Percentiles rank a stretch among this genome's conserved stretches.
Conservation (phyloP, 768 basidiomycete species). For the Leucocoprinus birnbaumii region DNA sequence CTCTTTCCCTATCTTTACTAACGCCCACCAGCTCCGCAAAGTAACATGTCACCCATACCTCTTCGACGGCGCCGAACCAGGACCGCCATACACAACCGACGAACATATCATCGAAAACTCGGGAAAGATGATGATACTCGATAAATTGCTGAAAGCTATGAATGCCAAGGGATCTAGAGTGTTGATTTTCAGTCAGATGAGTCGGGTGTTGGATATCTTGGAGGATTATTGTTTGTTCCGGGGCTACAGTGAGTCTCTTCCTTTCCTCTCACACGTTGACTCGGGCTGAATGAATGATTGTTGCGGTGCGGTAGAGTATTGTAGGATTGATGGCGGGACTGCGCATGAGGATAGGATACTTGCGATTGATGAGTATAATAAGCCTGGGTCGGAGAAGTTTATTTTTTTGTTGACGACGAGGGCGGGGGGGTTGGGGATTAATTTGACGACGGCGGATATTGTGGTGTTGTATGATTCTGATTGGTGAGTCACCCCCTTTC, state of each 20-base stretch:
- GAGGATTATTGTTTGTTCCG: slow-evolving; percentile 97
- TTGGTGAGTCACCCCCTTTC: slow-evolving; percentile 52
- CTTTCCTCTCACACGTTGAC: background rate
- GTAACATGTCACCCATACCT: slow-evolving; percentile 91
- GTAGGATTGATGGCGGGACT: slow-evolving; percentile 93
- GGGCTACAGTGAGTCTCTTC: slow-evolving; percentile 67
- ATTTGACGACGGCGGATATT: slow-evolving; percentile 90
- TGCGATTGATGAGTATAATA: slow-evolving; percentile 98
- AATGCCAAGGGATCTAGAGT: slow-evolving; percentile 92
- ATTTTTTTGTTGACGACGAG: slow-evolving; percentile 96
- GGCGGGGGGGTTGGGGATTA: slow-evolving; percentile 96
- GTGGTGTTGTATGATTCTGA: slow-evolving; percentile 97
- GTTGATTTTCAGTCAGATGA: slow-evolving; percentile 99
- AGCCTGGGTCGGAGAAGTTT: slow-evolving; percentile 90
- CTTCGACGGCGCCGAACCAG: slow-evolving; percentile 97
- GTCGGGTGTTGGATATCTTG: slow-evolving; percentile 94
- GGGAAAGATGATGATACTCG: slow-evolving; percentile 97
- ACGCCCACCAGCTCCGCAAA: slow-evolving; percentile 58
- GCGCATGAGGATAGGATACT: slow-evolving; percentile 95
- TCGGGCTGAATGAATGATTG: background rate
- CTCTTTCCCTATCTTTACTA: background rate
- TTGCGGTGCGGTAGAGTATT: slow-evolving; percentile 79
- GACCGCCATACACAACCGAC: slow-evolving; percentile 97
- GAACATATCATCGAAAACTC: slow-evolving; percentile 93
- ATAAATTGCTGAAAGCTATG: slow-evolving; percentile 87